Evolutionary conservation across 2,329 filamentous ascomycete genomes (phyloP), one percentile per base, ranked within the genome.

Genomic region (Fusarium mangiferae): DNA sequence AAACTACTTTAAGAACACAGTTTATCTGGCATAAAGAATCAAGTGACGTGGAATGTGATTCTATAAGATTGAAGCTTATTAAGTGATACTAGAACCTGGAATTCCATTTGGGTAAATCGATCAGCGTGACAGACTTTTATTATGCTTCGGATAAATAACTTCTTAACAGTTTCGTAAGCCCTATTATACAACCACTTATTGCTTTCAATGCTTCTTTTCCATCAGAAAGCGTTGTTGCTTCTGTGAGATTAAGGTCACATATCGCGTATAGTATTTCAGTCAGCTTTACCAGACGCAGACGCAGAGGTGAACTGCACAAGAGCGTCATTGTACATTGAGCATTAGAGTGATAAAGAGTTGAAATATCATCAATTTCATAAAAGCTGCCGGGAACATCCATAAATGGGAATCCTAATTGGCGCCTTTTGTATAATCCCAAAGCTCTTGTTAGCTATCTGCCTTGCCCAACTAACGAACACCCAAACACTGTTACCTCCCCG

Each of bases 141-240:
- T 12, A 54, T 18, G 7, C 18, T 46, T 3, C 4, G 13, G 0
- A 28, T 22, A 22, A 22, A 24, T 3, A 35, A 20, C 15, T 14
- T 33, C 22, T 9, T 11, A 1, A 20, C 4, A 24, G 17, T 10
- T 24, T 7, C 14, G 1, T 1, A 17, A 20, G 5, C 1, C 12
- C 11, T 35, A 24, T 18, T 20, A 3, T 1, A 8, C 26, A 18
- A 14, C 41, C 6, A 44, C 2, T 17, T 9, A 9, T 12, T 13
- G 2, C 4, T 24, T 33, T 26, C 1, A 6, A 18, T 2, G 6
- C 7, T 4, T 20, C 10, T 12, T 45, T 22, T 3, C 12, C 2
- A 36, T 10, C 5, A 35, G 8, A 4, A 8, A 6, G 17, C 22
- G 13, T 10, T n/a, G 5, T 38, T 28, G 13, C 15, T 26, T n/a